Evolutionary conservation across 2,329 filamentous ascomycete species (phyloP).

Genomic region (Lasiodiplodia hormozganensis): DNA sequence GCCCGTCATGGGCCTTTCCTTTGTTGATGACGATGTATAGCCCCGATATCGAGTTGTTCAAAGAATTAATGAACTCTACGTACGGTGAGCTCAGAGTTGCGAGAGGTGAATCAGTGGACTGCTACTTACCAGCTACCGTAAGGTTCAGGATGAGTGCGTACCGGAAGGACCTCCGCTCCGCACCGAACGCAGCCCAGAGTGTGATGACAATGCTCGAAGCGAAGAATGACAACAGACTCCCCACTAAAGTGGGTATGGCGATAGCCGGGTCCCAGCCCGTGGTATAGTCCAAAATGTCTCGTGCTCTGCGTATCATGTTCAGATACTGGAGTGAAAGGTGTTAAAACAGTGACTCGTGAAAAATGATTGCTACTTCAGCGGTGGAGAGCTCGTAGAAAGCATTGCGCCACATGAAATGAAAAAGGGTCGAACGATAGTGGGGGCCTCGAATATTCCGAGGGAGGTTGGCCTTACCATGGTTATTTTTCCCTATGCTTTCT

Average conservation of each 20-base stretch:
- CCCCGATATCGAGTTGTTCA: constrained; percentile 54
- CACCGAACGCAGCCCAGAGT: constrained; percentile 34
- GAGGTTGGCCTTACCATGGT: constrained; percentile 15
- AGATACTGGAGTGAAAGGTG: not conserved
- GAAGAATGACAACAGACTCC: constrained; percentile 36
- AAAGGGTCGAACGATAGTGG: not conserved
- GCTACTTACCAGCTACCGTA: constrained; percentile 34
- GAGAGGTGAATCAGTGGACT: not conserved
- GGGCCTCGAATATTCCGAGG: not conserved
- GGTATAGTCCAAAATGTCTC: not conserved
- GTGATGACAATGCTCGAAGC: constrained; percentile 34
- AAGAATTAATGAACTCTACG: constrained; percentile 51
- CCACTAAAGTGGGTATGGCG: constrained; percentile 34
- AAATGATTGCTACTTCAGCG: not conserved
- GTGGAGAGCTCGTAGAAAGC: not conserved
- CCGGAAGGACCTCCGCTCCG: constrained; percentile 35
- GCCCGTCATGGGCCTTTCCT: constrained; percentile 38
- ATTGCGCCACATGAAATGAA: not conserved
- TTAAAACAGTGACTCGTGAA: not conserved
- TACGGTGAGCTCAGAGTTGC: constrained; percentile 28
- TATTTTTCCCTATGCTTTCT: not conserved
- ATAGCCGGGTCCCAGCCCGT: constrained; percentile 25
- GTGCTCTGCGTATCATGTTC: constrained; percentile 17
- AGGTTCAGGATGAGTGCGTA: constrained; percentile 39
- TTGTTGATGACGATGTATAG: constrained; percentile 43